Base-by-base conservation (phyloP, 148 eudicot genomes). In the Camellia lanceoleosa region DNA sequence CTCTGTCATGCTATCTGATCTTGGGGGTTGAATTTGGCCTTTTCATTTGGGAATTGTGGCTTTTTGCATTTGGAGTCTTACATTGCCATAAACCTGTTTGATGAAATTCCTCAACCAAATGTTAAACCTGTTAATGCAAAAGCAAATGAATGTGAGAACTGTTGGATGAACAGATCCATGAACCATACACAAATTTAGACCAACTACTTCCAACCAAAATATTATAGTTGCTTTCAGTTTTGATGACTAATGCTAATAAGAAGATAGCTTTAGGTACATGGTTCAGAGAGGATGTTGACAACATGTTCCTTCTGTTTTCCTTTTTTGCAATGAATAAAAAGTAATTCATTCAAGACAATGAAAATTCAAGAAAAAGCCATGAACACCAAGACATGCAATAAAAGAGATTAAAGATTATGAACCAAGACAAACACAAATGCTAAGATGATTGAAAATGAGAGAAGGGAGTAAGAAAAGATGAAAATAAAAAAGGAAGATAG, bases 111-210 rank as follows among this genome's bases (percentile, higher is more conserved):
- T n/a, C n/a, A n/a, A n/a, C n/a, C n/a, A n/a, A n/a, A n/a, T n/a
- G n/a, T n/a, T n/a, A n/a, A n/a, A n/a, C n/a, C n/a, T n/a, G n/a
- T n/a, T n/a, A n/a, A n/a, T 95, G 91, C 69, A 68, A 75, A 69
- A 73, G 60, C 59, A 86, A 47, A 77, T 23, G 55, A 71, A 56
- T 59, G 66, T 63, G 10, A 42, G 56, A 60, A 61, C 47, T 30
- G 30, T 43, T n/a, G 8, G 11, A 69, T 7, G 65, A 56, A 56
- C 23, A 78, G 55, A 68, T 65, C 23, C 16, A 47, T 63, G 52
- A 64, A 65, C 15, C 61, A 65, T 9, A 65, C 8, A 49, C 15
- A 63, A 12, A 7, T 64, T 51, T 30, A 66, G 2, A 55, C n/a
- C 0, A 67, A 6, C 73, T 67, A 52, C 59, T 38, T 8, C 13